Conservation (phyloP, 306 rosid genomes). For the Ziziphus jujuba region DNA sequence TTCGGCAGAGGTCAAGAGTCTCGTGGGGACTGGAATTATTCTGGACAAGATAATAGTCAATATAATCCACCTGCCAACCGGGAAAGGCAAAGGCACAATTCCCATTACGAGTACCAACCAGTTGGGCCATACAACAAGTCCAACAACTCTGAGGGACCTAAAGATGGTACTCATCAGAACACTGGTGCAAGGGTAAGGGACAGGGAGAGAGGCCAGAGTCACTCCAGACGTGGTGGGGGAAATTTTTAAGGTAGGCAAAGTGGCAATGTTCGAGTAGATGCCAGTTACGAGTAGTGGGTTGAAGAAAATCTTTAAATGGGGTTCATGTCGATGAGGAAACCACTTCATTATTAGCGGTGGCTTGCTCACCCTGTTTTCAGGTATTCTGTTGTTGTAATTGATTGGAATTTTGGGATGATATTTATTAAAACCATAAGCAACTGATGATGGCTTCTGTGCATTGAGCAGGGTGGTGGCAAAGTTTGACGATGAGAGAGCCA, state of each 20-base stretch:
- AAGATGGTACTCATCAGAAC: conserved; percentile 42
- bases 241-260: conserved; percentile 57
- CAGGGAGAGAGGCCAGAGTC: conserved; percentile 72
- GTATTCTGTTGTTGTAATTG: conserved; percentile 19
- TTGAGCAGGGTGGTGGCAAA: conserved; percentile 29
- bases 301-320: conserved; percentile 2
- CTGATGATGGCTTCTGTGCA: not conserved
- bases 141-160: conserved; percentile 50
- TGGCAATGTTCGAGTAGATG: conserved; percentile 47
- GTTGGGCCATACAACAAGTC: conserved; percentile 58
- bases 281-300: conserved; percentile 32
- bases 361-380: conserved; percentile 31
- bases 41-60: conserved; percentile 56
- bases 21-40: conserved; percentile 62
- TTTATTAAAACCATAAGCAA: not conserved
- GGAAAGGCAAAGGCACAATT: conserved; percentile 68
- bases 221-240: conserved; percentile 75
- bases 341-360: conserved; percentile 26
- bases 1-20: conserved; percentile 63
- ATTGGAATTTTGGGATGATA: conserved; percentile 9
- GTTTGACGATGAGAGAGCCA: conserved; percentile 1
- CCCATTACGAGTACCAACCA: conserved; percentile 78
- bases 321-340: conserved; percentile 29
- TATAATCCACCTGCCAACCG: conserved; percentile 47
- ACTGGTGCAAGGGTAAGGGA: conserved; percentile 51